Evolutionary conservation across 225 moss, liverwort and hornwort species (phyloP), one percentile per base, ranked within the genome.

Genomic region (Sphagnum contortum): DNA sequence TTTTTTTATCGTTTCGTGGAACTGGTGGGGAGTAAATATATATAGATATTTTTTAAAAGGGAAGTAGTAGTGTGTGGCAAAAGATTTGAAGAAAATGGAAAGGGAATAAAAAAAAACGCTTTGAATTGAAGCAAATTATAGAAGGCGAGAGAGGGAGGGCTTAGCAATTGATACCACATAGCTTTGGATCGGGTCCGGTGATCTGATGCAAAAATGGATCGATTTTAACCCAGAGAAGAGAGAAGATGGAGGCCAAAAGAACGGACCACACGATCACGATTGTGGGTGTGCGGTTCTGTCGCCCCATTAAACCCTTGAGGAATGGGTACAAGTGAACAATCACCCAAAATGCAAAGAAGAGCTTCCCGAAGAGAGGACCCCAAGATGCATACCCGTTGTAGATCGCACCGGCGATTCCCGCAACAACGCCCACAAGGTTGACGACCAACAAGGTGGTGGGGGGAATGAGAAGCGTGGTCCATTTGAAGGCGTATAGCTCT

Each of bases 311-410:
- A 62, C 92, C 92, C 75, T 93, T 93, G 47, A 93, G 75, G 79
- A 93, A 93, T 0, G 92, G 92, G 65, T 93, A 93, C 74, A 93
- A 71, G 47, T 93, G 92, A 45, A 93, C 92, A 2, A 90, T 93
- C 72, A 93, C 92, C 92, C 92, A 93, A 71, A 93, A 89, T 4
- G 92, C 88, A 73, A 93, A 93, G 83, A 93, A 93, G 4, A 93
- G 88, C 74, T 93, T 93, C 8, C 93, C 93, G 50, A 93, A 90
- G 2, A 93, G 76, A 2, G 88, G 93, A 2, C 93, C 90, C 93
- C 93, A 93, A 0, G 93, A 86, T 46, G 78, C 74, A 2, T 93
- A 88, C 0, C 92, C 92, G 49, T 90, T 93, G 73, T 93, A 90
- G 68, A 93, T 86, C 13, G 92, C 92, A 68, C 90, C 88, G 0